phyloP scores from a whole-genome alignment of 805 yeast species.

The Clavispora carvajalis region DNA sequence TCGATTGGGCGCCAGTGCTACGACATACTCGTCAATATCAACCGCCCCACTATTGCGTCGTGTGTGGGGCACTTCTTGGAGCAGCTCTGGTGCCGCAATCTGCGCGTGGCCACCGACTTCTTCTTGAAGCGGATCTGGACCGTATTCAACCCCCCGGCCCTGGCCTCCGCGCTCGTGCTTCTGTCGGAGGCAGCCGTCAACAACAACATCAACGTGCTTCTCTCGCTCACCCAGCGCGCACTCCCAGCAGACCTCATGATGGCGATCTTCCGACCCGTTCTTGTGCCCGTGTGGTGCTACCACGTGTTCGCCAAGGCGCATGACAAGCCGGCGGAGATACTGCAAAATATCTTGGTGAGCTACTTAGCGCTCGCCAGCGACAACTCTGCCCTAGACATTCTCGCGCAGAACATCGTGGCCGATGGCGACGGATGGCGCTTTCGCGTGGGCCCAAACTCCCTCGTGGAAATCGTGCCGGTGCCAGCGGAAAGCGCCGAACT shows the following conservation, averaged over 20 bases:
- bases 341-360: slow-evolving; percentile 35
- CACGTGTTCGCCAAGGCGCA: slow-evolving; percentile 28
- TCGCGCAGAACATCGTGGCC: slow-evolving; percentile 29
- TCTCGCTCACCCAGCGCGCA: slow-evolving; percentile 50
- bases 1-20: slow-evolving; percentile 62
- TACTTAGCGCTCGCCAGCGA: slow-evolving; percentile 23
- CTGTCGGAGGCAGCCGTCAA: slow-evolving; percentile 49
- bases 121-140: slow-evolving; percentile 48
- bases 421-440: slow-evolving; percentile 38
- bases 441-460: slow-evolving; percentile 36
- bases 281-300: slow-evolving; percentile 42
- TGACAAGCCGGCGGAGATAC: slow-evolving; percentile 29
- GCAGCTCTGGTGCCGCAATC: slow-evolving; percentile 46
- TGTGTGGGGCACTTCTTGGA: slow-evolving; percentile 53
- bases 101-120: slow-evolving; percentile 52
- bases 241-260: slow-evolving; percentile 20
- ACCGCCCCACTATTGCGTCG: slow-evolving; percentile 55
- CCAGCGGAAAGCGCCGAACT: slow-evolving; percentile 15
- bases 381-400: slow-evolving; percentile 17
- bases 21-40: slow-evolving; percentile 50
- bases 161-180: slow-evolving; percentile 19
- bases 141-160: slow-evolving; percentile 32
- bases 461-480: slow-evolving; percentile 23
- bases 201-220: slow-evolving; percentile 58
- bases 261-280: slow-evolving; percentile 26